Evolutionary conservation across 176 grass and related monocot genomes (phyloP), one percentile per base, ranked within the genome.

Genomic region (Poa annua): DNA sequence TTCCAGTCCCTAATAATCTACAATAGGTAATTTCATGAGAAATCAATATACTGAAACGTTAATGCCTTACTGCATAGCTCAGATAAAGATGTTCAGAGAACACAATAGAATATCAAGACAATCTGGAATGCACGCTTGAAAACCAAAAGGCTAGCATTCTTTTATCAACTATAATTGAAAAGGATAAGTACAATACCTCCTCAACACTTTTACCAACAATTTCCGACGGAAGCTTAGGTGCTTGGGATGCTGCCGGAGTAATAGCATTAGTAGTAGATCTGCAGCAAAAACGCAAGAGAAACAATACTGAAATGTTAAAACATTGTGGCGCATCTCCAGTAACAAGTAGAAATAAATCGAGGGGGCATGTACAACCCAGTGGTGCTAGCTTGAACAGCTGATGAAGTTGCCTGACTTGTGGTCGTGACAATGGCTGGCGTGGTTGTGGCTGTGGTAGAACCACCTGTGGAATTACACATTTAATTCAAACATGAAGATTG

Each of bases 1-100:
- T 94, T 96, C 97, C 97, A 99, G 74, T 94, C 91, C 81, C 94
- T 96, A 67, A 99, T 92, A 81, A 99, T 99, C 97, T 99, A 68
- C 72, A 94, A 75, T 76, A 71, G n/a, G 35, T 32, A 10, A 42
- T 42, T 69, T 12, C 26, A 39, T 83, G 55, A 90, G 59, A 52
- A 39, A 8, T 48, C 36, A 50, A 74, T 11, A 71, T 74, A 89
- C 14, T 34, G 29, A 42, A 61, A 59, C 13, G 33, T 14, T 47
- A 17, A 13, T 71, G 44, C 21, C 45, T 32, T 62, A 66, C 49
- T 33, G 4, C 9, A 10, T 15, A 24, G 21, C 52, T 84, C 56
- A 88, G 29, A 65, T 76, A 32, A 55, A 81, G 16, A 54, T 77
- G 45, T 63, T 69, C 71, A 81, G 52, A 34, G 22, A 67, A 49